Evolutionary conservation across 352 stramenopile genomes (phyloP).

Genomic region (Globisporangium radiosum): DNA sequence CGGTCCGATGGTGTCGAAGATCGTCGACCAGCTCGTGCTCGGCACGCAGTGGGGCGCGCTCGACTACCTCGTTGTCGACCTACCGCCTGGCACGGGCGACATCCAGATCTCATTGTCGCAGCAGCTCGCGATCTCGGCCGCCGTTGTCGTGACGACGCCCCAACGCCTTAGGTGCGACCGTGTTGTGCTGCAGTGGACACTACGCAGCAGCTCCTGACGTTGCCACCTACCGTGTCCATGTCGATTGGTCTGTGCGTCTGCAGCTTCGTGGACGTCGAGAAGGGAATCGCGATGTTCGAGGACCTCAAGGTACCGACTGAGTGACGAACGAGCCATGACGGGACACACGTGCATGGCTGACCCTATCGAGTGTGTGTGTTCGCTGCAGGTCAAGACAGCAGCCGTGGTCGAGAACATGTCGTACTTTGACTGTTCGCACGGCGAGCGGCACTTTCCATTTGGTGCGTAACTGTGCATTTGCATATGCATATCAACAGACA

Average conservation of each 20-base stretch:
- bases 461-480: slow-evolving; percentile 21
- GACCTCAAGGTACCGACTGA: slow-evolving; percentile 81
- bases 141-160: slow-evolving; percentile 98
- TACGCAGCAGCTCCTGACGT: too few species aligned
- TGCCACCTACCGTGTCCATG: too few species aligned
- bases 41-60: slow-evolving; percentile 98
- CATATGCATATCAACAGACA: too few species aligned
- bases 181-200: background rate
- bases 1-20: slow-evolving; percentile 97
- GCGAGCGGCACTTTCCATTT: slow-evolving; percentile 83
- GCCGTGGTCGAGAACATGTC: slow-evolving; percentile 99
- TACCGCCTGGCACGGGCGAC: slow-evolving; percentile 99
- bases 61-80: slow-evolving; percentile 99
- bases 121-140: slow-evolving; percentile 95
- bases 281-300: slow-evolving; percentile 98
- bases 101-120: slow-evolving; percentile 98
- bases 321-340: background rate
- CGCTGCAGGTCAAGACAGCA: slow-evolving; percentile 88
- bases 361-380: background rate
- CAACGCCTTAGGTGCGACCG: slow-evolving; percentile 86
- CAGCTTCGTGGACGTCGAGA: slow-evolving; percentile 97
- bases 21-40: slow-evolving; percentile 94
- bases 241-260: background rate
- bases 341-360: background rate
- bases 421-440: slow-evolving; percentile 91